Evolutionary conservation across 1,284 basidiomycete genomes (phyloP), one percentile per base, ranked within the genome.

Genomic region (Prillingera fragicola): DNA sequence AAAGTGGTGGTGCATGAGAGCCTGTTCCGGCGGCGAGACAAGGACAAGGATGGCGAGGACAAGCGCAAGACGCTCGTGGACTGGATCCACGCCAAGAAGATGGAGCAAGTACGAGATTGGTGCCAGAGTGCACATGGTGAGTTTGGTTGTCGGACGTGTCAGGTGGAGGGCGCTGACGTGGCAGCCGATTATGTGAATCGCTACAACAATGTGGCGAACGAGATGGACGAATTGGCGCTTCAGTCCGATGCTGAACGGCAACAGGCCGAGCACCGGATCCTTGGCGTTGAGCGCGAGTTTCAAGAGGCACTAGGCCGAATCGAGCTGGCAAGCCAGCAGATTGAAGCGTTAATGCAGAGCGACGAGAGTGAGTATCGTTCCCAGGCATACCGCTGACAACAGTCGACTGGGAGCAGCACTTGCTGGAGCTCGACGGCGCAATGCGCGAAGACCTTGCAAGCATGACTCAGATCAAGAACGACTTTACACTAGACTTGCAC

Each of bases 171-270:
- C 17, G 33, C 34, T 53, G 35, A 46, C 17, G n/a, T n/a, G n/a
- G 28, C 38, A 67, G 67, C 52, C 28, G 58, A 60, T 21, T 59
- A 62, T 34, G 50, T 60, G 3, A 45, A 49, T 5, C 57, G 62
- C 1, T 69, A 58, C 42, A 52, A 62, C 26, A 32, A 45, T 2
- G 54, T 70, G 1, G 58, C 58, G 7, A 35, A 43, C 1, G 54
- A 60, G 33, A 54, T 70, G 42, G 60, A 58, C 19, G 61, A 78
- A 48, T 78, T 87, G 56, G 85, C 87, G 0, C 80, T 80, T 1
- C 81, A 84, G 21, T 80, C 79, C 4, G 88, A 87, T 62, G 65
- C 73, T n/a, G 77, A 79, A 47, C 80, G 81, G 23, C 81, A 87
- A 68, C 78, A 82, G 80, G 55, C 53, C 75, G 59, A 64, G 33